Evolutionary conservation across 805 yeast genomes (phyloP), one percentile per base, ranked within the genome.

Genomic region (Yarrowia alimentaria): DNA sequence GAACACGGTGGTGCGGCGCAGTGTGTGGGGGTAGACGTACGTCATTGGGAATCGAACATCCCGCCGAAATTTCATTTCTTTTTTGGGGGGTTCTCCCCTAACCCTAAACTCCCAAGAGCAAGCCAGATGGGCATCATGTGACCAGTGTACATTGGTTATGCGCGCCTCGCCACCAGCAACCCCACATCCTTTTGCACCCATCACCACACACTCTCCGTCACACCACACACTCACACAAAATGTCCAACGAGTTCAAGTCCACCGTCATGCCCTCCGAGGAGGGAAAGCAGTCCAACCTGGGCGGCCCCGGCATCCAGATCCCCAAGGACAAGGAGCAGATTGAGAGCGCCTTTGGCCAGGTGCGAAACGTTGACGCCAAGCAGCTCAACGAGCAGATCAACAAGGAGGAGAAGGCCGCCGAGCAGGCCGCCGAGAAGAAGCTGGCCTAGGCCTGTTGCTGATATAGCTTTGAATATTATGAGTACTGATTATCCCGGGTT

Each of bases 361-460:
- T 47, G n/a, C 40, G 51, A 47, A 47, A 47, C n/a, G 51, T 47
- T 29, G 51, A 47, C 14, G 42, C 51, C 42, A 47, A 47, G 42
- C 25, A 32, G 42, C 42, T 47, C 42, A 47, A 47, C 16, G 51
- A 47, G 42, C 22, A 32, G 24, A 47, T 33, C 6, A 13, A 17
- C 33, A 34, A 25, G 32, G 42, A 33, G 26, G 43, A 45, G 51
- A 24, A 35, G 42, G 28, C 43, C 14, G 42, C 33, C 2, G 19
- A 47, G 28, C 10, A 18, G 18, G 33, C 40, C n/a, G 14, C 13
- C 10, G 31, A 32, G 42, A 34, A 47, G 50, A 37, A 37, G 38
- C n/a, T n/a, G n/a, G 5, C 8, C 20, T 17, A 24, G 14, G 14
- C 8, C 10, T 16, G n/a, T n/a, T n/a, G n/a, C n/a, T n/a, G n/a